Percentiles rank a stretch among this genome's conserved stretches.
phyloP scores from a whole-genome alignment of 768 basidiomycete genomes.

The Terana coerulea region DNA sequence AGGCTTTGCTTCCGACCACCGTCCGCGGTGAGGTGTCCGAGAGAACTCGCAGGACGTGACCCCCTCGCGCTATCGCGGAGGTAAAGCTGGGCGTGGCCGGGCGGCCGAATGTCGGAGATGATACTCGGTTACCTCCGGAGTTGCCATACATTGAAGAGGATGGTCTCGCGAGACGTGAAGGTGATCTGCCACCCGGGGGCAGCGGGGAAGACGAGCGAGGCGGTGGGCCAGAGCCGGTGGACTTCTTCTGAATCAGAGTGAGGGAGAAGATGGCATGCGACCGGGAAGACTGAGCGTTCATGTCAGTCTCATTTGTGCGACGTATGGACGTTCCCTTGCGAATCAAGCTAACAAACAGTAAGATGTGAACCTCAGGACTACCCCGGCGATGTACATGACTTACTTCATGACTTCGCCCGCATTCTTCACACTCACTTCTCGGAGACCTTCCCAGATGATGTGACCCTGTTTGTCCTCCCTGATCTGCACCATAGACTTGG shows the following conservation, averaged over 20 bases:
- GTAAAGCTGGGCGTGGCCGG: constrained; percentile 79
- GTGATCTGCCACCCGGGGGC: constrained; percentile 61
- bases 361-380: too few species aligned
- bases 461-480: constrained; percentile 95
- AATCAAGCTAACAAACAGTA: constrained; percentile 59
- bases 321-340: constrained; percentile 87
- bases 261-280: constrained; percentile 99
- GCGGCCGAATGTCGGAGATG: constrained; percentile 74
- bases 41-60: constrained; percentile 73
- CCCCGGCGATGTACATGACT: constrained; percentile 29
- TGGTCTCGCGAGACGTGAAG: constrained; percentile 78
- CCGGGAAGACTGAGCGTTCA: constrained; percentile 98
- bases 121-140: constrained; percentile 45
- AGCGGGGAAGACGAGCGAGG: constrained; percentile 77
- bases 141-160: constrained; percentile 63
- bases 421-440: constrained; percentile 86
- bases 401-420: constrained; percentile 90
- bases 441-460: constrained; percentile 95
- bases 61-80: constrained; percentile 66
- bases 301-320: constrained; percentile 94
- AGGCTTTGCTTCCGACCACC: constrained; percentile 23
- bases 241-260: constrained; percentile 89
- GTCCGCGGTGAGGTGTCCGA: constrained; percentile 65
- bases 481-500: constrained; percentile 78
- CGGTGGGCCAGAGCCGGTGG: constrained; percentile 62